Base-by-base conservation (phyloP, 2,329 filamentous ascomycete genomes). In the Zasmidium angulare region DNA sequence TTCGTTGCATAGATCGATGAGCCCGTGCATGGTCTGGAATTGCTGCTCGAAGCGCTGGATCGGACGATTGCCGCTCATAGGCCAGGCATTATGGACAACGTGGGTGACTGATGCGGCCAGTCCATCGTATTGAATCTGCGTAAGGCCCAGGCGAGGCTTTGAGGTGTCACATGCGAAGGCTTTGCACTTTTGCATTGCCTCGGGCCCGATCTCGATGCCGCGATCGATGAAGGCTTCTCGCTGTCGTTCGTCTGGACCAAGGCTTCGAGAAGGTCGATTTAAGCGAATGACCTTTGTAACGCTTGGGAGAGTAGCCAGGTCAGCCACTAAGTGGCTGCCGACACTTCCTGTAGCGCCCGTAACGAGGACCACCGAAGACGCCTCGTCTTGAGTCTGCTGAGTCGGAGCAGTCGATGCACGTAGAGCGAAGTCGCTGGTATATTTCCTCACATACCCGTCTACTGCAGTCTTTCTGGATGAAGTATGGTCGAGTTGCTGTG, bases 81-180 rank as follows among this genome's bases (percentile, higher is more conserved):
- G 77, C 80, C 80, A 84, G 0, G 82, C 81, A 62, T 82, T 84
- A 70, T 85, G 83, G 20, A 82, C 58, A 46, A 85, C 77, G 59
- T 83, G 78, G 0, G 82, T 84, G 9, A 78, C 79, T 1, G 54
- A 65, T 0, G 62, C n/a, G 0, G 71, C 65, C 0, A 84, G 73
- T 0, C 52, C 21, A 1, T 68, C 46, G 62, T 84, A 83, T 1
- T 74, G 69, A 2, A 64, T 46, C 0, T 58, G 17, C 0, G 70
- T 60, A 0, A 88, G 74, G 0, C 84, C 84, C 0, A 88, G 75
- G 12, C 76, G 69, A 0, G 75, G 70, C 14, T 78, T 74, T 0
- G 78, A 76, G 17, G 81, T 75, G 63, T 86, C 82, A 1, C 77
- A 78, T 31, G 79, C 76, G 3, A 82, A 66, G 40, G 85, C 83